Base-by-base conservation (phyloP, 2,329 filamentous ascomycete genomes). In the Camptophora hylomeconis region DNA sequence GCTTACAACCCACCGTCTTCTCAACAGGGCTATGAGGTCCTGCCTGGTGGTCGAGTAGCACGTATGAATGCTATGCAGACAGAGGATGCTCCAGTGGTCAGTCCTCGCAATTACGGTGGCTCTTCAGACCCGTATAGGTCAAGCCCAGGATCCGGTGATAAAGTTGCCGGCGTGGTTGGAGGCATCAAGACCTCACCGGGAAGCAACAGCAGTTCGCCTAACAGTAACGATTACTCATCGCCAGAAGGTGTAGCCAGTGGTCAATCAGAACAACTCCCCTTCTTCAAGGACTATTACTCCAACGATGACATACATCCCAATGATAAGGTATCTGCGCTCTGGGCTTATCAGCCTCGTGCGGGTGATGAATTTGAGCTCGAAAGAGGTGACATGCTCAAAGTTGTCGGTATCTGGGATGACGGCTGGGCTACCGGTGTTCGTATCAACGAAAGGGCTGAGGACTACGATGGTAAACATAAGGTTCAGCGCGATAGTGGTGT, bases 251-350 rank as follows among this genome's bases (percentile, higher is more conserved):
- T 87, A 37, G 72, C 75, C 14, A 93, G 84, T 45, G 83, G 87
- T 35, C 84, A 94, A 51, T 95, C 87, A 1, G 89, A 98, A 56
- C 89, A 95, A 53, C 61, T 98, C 30, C 77, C 81, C 3, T 93
- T 84, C 50, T 98, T 98, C 72, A 93, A 93, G 51, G 89, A 98
- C 54, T 98, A 98, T 56, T 98, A 98, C 51, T 95, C 87, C 2
- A 78, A 87, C 45, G 89, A 95, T 46, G 86, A 95, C 45, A 93
- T 98, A 33, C 82, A 87, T 46, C 80, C 87, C 0, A 79, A 81
- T 32, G 86, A 95, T 47, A 78, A 79, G 35, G 87, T 98, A 22
- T 72, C 89, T 9, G 82, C 84, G 2, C 68, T 98, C 9, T 98
- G 89, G 89, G 87, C 89, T 2, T 98, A 98, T 54, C 83, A 93